Evolutionary conservation across 2,329 filamentous ascomycete genomes (phyloP).

Genomic region (Xylaria digitata): DNA sequence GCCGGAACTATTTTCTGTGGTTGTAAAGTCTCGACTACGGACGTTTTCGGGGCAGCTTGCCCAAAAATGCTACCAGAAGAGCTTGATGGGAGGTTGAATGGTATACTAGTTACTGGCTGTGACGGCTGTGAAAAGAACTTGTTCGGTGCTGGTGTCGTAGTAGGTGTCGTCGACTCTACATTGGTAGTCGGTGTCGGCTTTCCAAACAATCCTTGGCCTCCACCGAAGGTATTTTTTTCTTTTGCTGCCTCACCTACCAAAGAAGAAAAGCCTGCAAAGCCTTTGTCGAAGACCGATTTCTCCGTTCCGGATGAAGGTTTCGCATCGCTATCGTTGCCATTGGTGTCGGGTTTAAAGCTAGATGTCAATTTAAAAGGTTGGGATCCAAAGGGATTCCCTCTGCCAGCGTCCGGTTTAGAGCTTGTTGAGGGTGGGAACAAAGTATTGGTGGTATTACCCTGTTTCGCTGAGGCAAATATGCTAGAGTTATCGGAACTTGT

Average conservation of each 20-base stretch:
- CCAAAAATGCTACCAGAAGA: conserved; percentile 42
- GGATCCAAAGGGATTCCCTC: conserved; percentile 57
- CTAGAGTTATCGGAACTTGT: conserved; percentile 51
- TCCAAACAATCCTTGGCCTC: conserved; percentile 40
- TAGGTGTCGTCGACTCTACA: conserved; percentile 60
- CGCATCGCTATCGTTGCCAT: conserved; percentile 65
- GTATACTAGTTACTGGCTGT: conserved; percentile 46
- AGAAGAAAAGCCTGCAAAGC: conserved; percentile 71
- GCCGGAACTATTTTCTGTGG: conserved; percentile 53
- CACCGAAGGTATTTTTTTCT: conserved; percentile 48
- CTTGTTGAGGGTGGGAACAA: conserved; percentile 55
- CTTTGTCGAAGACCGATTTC: conserved; percentile 68
- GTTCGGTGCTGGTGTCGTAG: conserved; percentile 62
- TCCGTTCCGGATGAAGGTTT: conserved; percentile 50
- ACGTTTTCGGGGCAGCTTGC: conserved; percentile 39
- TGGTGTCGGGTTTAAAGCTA: conserved; percentile 73
- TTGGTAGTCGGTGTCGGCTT: conserved; percentile 38
- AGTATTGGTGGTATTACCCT: conserved; percentile 45
- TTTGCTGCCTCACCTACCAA: conserved; percentile 64
- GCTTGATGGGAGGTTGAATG: conserved; percentile 53
- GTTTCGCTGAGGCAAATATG: conserved; percentile 56
- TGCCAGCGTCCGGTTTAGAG: conserved; percentile 52
- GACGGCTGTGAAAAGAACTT: conserved; percentile 57
- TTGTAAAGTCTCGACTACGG: conserved; percentile 48
- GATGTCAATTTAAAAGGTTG: conserved; percentile 74